These are phyloP conservation scores for Neoconidiobolus thromboides DNA, from an alignment of 371 early-diverging fungal species.

Conservation along the genomic window DNA sequence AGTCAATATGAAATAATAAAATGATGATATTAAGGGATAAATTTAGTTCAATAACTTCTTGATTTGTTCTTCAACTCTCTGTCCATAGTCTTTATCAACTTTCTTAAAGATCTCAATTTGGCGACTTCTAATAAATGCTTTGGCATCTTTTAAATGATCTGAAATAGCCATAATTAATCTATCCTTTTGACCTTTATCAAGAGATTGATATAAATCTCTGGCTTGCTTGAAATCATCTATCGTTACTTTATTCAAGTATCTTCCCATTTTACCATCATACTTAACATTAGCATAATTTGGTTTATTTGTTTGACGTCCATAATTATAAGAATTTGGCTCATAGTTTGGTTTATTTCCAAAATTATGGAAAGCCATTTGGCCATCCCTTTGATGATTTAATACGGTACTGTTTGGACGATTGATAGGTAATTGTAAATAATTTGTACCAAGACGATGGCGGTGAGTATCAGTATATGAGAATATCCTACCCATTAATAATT, in stretches of 20 bases:
- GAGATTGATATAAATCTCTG: slow-evolving; percentile 42
- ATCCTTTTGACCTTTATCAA: slow-evolving; percentile 39
- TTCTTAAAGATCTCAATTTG: slow-evolving; percentile 54
- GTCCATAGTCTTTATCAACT: slow-evolving; percentile 52
- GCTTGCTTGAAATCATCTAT: slow-evolving; percentile 60
- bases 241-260: slow-evolving; percentile 14
- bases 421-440: slow-evolving; percentile 60
- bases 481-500: slow-evolving; percentile 60
- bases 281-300: slow-evolving; percentile 9
- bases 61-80: slow-evolving; percentile 28
- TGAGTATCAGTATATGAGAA: slow-evolving; percentile 72
- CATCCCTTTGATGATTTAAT: slow-evolving; percentile 56
- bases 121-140: slow-evolving; percentile 47
- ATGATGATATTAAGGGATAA: too few relatives aligned
- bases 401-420: slow-evolving; percentile 38
- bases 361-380: slow-evolving; percentile 38
- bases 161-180: slow-evolving; percentile 50
- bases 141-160: slow-evolving; percentile 44
- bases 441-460: slow-evolving; percentile 56
- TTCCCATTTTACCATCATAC: slow-evolving; percentile 15
- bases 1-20: too few relatives aligned
- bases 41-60: too few relatives aligned
- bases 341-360: slow-evolving; percentile 52
- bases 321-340: slow-evolving; percentile 34
- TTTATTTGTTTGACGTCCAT: neutral